Evolutionary conservation across 78 protist genomes (phyloP), one percentile per base, ranked within the genome.

Genomic region (Anaeramoeba flamelloides): DNA sequence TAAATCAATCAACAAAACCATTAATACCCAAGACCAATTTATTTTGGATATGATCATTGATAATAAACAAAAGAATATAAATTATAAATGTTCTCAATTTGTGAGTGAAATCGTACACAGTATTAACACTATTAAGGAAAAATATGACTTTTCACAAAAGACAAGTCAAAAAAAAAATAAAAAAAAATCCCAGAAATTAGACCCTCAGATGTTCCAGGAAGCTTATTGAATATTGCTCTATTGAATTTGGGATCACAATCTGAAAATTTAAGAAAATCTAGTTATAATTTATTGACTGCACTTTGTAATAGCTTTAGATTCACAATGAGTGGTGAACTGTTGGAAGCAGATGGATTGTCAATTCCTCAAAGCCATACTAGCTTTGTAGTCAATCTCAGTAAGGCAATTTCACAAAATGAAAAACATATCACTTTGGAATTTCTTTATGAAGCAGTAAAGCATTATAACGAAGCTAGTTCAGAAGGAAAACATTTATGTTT

Each of bases 151-250:
- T 53, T 26, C 8, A 26, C 69, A 53, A 53, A 53, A 53, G 17
- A 17, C 69, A 26, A 8, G 17, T 53, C 69, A 26, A 26, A 8
- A 53, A 53, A 53, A 53, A 53, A n/a, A n/a, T n/a, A 17, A 53
- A 17, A 53, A 53, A 53, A 26, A 53, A 26, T 53, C 17, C 34
- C 69, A 53, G 69, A 53, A 53, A 53, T 87, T 76, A 82, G 87
- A 32, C 90, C 90, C 17, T 77, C 78, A 31, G 87, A 86, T 74
- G 87, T 87, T 30, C 90, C 90, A 36, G 90, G 88, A 69, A 87
- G 88, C 3, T 32, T 87, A 1, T 75, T 87, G n/a, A 87, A 87
- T 82, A 87, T 87, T 40, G 90, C 88, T 12, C 79, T 87, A 31
- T 84, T 87, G 38, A 87, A 87, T 74, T 32, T 87, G 22, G 90